Evolutionary conservation across 2,329 filamentous ascomycete genomes (phyloP).

Genomic region (Aspergillus caelatus): DNA sequence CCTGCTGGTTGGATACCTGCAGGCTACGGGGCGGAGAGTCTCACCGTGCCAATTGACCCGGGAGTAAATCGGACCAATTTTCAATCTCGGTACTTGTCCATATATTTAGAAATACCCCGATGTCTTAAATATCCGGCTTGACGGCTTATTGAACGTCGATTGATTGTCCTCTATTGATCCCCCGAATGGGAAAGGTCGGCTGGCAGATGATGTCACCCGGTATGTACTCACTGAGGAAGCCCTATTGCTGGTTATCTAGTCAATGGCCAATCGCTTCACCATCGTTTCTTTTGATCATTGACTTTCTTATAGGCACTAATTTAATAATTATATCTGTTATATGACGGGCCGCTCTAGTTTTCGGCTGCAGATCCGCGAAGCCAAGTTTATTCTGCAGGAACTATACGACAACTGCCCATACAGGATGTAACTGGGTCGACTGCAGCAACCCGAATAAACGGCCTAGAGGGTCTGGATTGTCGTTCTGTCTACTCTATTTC

Average conservation of each 20-base stretch:
- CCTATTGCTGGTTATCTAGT: neutral
- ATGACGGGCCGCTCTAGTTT: neutral
- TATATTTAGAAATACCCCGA: constrained; percentile 6
- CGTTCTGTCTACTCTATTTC: neutral
- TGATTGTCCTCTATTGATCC: constrained; percentile 25
- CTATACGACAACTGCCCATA: neutral
- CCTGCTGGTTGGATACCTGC: neutral
- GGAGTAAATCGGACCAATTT: neutral
- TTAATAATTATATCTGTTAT: neutral
- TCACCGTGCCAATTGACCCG: neutral
- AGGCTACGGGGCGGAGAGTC: neutral
- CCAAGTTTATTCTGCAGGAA: neutral
- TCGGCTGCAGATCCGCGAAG: neutral
- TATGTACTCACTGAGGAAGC: neutral
- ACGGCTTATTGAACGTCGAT: neutral
- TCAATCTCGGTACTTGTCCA: neutral
- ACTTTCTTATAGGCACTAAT: neutral
- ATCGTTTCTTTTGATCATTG: neutral
- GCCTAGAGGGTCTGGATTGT: neutral
- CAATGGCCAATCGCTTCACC: neutral
- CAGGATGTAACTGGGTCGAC: neutral
- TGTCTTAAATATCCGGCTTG: neutral
- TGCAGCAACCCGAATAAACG: neutral
- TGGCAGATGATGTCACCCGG: constrained; percentile 2
- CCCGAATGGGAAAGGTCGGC: constrained; percentile 24